Conservation (phyloP, 768 basidiomycete genomes). For the Hemileccinum rubropunctum region DNA sequence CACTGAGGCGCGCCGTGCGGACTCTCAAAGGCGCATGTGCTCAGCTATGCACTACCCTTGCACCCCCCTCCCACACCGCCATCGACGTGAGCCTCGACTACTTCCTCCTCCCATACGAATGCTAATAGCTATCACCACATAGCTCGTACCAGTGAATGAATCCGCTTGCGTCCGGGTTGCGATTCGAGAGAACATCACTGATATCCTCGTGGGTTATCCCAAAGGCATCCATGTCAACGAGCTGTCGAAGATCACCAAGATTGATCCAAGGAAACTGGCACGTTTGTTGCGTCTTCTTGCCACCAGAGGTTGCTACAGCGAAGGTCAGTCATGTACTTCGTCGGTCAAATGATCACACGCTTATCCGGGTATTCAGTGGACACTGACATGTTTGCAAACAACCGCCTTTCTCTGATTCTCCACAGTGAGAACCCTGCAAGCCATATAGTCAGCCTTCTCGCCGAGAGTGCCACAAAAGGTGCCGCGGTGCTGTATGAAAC, state of each 20-base stretch:
- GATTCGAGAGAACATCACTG: constrained; percentile 25
- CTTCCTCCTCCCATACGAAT: not conserved
- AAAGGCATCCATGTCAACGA: constrained; percentile 30
- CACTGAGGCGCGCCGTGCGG: constrained; percentile 24
- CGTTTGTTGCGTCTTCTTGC: constrained; percentile 32
- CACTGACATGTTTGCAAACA: constrained; percentile 33
- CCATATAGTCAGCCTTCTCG: constrained; percentile 18
- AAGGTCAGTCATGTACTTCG: constrained; percentile 22
- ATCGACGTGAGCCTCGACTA: constrained; percentile 25
- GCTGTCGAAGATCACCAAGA: constrained; percentile 18
- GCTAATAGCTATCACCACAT: not conserved
- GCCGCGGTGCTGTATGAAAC: constrained; percentile 23
- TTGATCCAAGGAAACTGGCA: constrained; percentile 28
- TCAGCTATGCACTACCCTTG: constrained; percentile 34
- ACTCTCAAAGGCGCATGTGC: constrained; percentile 36
- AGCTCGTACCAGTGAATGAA: constrained; percentile 29
- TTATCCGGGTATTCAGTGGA: constrained; percentile 19
- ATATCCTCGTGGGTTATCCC: constrained; percentile 27
- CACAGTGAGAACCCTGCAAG: constrained; percentile 20
- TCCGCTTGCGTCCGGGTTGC: constrained; percentile 29
- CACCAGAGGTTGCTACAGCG: constrained; percentile 29
- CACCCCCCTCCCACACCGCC: constrained; percentile 32
- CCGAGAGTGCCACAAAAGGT: constrained; percentile 9
- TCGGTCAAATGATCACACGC: not conserved
- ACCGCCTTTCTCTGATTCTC: constrained; percentile 30